Base-by-base conservation (phyloP, 106 monocot species). In the Amphibolis antarctica region DNA sequence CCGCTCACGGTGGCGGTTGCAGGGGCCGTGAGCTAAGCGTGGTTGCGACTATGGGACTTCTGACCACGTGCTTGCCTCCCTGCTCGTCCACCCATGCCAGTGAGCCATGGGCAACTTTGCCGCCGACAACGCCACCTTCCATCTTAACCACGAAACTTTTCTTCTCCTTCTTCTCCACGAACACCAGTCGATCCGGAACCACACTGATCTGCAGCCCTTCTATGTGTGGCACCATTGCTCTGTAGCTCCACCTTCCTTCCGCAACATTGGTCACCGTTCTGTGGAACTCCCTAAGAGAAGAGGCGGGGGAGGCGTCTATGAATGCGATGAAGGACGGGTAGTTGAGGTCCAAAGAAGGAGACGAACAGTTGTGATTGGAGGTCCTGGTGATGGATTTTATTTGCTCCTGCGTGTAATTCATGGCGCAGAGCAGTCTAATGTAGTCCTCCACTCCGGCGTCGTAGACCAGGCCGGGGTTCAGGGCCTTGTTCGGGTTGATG, bases 221-320 rank as follows among this genome's bases (percentile, higher is more conserved):
- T 50, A 72, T 26, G 1, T 56, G 21, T 67, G 24, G 27, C 73
- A 83, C 74, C 52, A 47, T 46, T 3, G 79, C 82, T 12, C 14
- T 59, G 68, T 90, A 90, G 12, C 59, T 75, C 59, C 62, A 67
- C 9, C 27, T 22, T 49, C 59, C 70, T 15, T 71, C 74, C 1
- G 69, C 89, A 9, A 90, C 85, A 31, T 90, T 90, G 1, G 85
- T 90, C 66, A 90, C 71, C 46, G 75, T 78, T 60, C 89, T 46
- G 17, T 15, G 50, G 57, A 90, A 85, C 58, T 46, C 70, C 42
- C 47, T 20, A 4, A 46, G 12, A 6, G 59, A 59, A 10, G 59
- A 5, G 7, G 2, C 7, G 7, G 36, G 7, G 36, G 36, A 36
- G 7, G 26, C 22, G n/a, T 70, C 55, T 60, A 80, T 72, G 46